A percentile compares a stretch with the other conserved stretches of the same genome.
Conservation (phyloP, 257 asterid species). For the Primulina eburnea region DNA sequence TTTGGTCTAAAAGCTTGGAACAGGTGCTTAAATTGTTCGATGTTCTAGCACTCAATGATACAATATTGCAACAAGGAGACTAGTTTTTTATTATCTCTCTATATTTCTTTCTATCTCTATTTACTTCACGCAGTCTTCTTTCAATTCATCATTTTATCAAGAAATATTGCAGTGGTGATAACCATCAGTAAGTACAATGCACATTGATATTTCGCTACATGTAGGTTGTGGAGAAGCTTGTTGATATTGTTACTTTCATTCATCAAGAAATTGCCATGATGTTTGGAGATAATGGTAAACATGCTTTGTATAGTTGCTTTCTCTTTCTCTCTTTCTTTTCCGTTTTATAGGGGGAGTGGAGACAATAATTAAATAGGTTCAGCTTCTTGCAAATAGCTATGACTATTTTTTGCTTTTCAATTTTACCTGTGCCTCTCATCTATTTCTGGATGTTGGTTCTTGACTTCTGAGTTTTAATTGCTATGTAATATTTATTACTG, state of each 20-base stretch:
- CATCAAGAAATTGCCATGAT: conserved; percentile 79
- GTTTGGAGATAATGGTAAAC: conserved; percentile 70
- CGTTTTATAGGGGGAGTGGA: not conserved
- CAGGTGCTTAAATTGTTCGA: conserved; percentile 56
- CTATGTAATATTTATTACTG: not conserved
- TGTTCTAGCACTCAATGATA: not conserved
- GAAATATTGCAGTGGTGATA: not conserved
- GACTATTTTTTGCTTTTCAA: not conserved
- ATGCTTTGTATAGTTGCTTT: conserved; percentile 5
- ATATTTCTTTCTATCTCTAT: not conserved
- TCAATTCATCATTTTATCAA: conserved; percentile 11
- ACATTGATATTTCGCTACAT: conserved; percentile 1
- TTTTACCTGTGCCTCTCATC: not conserved
- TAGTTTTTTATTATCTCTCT: not conserved
- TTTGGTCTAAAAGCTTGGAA: conserved; percentile 92
- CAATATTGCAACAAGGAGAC: not conserved
- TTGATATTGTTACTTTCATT: conserved; percentile 81
- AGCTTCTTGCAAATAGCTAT: not conserved
- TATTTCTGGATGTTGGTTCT: not conserved
- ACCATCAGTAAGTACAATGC: not conserved
- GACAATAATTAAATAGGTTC: not conserved
- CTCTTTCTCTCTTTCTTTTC: not conserved
- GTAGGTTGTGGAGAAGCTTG: conserved; percentile 95
- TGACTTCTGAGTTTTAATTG: not conserved
- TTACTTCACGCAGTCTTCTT: not conserved